Evolutionary conservation across 768 basidiomycete species (phyloP).

Genomic region (Xerocomus brunneocitrinus): DNA sequence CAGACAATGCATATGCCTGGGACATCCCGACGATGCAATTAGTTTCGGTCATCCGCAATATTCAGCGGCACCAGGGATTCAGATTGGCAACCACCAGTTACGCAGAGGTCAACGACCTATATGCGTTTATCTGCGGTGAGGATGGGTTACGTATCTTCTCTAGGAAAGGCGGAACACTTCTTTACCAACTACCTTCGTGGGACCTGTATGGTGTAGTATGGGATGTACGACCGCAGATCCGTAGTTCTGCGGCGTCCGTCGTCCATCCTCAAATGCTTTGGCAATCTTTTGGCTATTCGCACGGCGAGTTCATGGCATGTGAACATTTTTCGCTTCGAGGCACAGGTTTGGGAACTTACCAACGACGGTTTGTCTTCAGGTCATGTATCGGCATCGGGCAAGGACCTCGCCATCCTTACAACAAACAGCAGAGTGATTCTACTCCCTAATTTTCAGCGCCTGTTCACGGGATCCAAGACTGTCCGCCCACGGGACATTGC

Average conservation of each 20-base stretch:
- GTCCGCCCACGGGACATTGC: slow-evolving; percentile 38
- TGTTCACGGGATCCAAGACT: slow-evolving; percentile 25
- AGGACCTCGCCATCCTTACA: slow-evolving; percentile 29
- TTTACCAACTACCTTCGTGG: slow-evolving; percentile 40
- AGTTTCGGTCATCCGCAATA: slow-evolving; percentile 35
- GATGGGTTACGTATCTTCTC: slow-evolving; percentile 49
- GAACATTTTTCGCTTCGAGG: not conserved
- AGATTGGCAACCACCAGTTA: slow-evolving; percentile 40
- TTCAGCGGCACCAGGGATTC: slow-evolving; percentile 11
- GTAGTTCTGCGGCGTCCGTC: slow-evolving; percentile 1
- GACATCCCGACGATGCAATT: slow-evolving; percentile 51
- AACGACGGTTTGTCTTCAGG: slow-evolving; percentile 14
- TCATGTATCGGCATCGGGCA: slow-evolving; percentile 48
- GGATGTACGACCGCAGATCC: slow-evolving; percentile 24
- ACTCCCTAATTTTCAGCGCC: slow-evolving; percentile 24
- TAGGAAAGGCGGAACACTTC: slow-evolving; percentile 39
- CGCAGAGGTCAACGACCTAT: slow-evolving; percentile 57
- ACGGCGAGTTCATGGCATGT: slow-evolving; percentile 26
- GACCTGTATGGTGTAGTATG: slow-evolving; percentile 33
- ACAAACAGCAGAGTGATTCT: slow-evolving; percentile 23
- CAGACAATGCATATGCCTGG: slow-evolving; percentile 51
- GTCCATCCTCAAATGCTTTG: slow-evolving; percentile 22
- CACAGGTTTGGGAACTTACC: not conserved
- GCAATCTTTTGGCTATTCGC: not conserved
- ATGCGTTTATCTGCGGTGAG: slow-evolving; percentile 57